Base-by-base conservation (phyloP, 805 yeast species). In the Hanseniaspora clermontiae region DNA sequence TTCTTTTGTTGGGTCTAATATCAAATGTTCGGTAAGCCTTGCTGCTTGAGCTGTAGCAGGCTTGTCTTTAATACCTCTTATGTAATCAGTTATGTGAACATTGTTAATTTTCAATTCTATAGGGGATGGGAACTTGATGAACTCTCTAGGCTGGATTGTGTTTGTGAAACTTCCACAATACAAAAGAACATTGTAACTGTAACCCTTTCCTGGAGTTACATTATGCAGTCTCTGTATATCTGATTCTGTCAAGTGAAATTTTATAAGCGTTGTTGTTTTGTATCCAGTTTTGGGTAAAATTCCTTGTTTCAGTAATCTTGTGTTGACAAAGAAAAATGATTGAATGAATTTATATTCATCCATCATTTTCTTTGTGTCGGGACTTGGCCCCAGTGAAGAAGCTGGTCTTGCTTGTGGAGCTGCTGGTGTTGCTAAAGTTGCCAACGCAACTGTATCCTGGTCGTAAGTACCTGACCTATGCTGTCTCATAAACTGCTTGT, bases 41-140 rank as follows among this genome's bases (percentile, higher is more conserved):
- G 87, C 89, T 0, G 97, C 96, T 59, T 79, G 77, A 1, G 89
- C 83, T 0, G 96, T 82, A 0, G 95, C 96, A 0, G 78, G 77
- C 58, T 76, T 78, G 49, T 83, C 84, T 64, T 87, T 87, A 34
- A 89, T 70, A 0, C 97, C 97, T 56, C 82, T 78, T 1, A 82
- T 77, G 58, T 79, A 79, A 39, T 75, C 81, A 43, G 75, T 75
- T 1, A 83, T 64, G 15, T 66, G 68, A 2, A 60, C 59, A 5
- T 74, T 75, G 64, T 91, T 87, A 42, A 85, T 74, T 43, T 73
- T 74, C 3, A 90, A 71, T 63, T 85, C 95, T 48, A 82, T 70
- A 5, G 87, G 87, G 31, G 70, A 72, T 0, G 97, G 97, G 62
- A 80, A 90, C 61, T 78, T 79, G 10, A 87, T 61, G 10, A 19